Conservation (phyloP, 2,329 filamentous ascomycete genomes). For the Thelonectria olida region DNA sequence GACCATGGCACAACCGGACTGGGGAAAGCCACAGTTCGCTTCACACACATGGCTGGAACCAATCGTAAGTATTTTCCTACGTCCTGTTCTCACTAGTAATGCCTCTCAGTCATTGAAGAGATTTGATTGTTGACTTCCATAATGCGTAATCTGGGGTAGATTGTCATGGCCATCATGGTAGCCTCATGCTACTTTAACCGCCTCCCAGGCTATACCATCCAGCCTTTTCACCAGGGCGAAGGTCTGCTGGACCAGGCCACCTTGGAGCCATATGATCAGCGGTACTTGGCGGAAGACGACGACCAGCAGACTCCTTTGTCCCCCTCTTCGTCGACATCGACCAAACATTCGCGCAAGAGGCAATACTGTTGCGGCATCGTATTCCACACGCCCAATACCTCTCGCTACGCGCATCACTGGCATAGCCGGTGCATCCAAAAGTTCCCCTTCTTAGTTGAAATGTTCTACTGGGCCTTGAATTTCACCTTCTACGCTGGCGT, state of each 20-base stretch:
- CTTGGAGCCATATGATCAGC: constrained; percentile 23
- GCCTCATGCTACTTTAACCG: constrained; percentile 42
- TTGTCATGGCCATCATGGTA: constrained; percentile 42
- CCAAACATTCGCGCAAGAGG: constrained; percentile 55
- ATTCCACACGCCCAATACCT: constrained; percentile 65
- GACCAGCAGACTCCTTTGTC: constrained; percentile 29
- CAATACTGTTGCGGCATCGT: constrained; percentile 59
- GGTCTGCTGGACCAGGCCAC: constrained; percentile 36
- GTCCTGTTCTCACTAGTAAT: neutral
- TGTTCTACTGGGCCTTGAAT: constrained; percentile 78
- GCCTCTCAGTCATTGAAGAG: neutral
- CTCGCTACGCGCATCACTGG: constrained; percentile 66
- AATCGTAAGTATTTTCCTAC: constrained; percentile 31
- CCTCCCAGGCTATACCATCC: constrained; percentile 36
- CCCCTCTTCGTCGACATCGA: constrained; percentile 10
- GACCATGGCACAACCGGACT: constrained; percentile 25
- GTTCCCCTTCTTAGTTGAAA: constrained; percentile 74
- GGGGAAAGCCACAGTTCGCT: constrained; percentile 42
- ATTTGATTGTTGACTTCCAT: neutral
- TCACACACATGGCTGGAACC: constrained; percentile 39
- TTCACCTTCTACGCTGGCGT: constrained; percentile 64
- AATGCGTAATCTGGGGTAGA: constrained; percentile 17
- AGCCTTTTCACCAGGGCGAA: constrained; percentile 29
- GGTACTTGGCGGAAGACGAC: constrained; percentile 26
- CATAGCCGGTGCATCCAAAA: constrained; percentile 72